These are phyloP conservation scores for Cadophora malorum DNA, from an alignment of 2,329 filamentous ascomycete genomes.

Conservation along the genomic window DNA sequence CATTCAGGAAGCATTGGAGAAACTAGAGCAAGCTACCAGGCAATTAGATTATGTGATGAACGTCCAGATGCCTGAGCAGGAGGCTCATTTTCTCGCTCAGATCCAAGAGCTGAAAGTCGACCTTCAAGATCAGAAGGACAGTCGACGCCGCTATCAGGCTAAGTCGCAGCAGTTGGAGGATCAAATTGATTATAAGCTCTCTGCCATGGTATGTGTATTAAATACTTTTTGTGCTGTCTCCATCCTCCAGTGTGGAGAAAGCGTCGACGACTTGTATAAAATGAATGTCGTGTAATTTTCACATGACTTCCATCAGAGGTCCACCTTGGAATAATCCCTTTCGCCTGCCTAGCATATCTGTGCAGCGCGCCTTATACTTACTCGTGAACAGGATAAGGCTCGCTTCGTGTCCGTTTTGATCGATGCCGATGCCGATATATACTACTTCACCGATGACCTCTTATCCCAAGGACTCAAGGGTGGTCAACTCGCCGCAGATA, in stretches of 20 bases:
- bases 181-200: neutral
- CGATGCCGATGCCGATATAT: constrained; percentile 20
- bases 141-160: constrained; percentile 1
- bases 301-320: neutral
- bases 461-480: constrained; percentile 6
- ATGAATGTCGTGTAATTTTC: neutral
- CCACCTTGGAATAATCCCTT: neutral
- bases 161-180: neutral
- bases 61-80: constrained; percentile 2
- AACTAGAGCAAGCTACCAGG: neutral
- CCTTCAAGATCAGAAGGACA: constrained; percentile 5
- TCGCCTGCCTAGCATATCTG: too few relatives aligned
- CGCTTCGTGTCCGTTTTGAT: constrained; percentile 16
- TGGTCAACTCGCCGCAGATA: constrained; percentile 12
- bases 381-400: neutral
- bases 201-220: neutral
- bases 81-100: neutral
- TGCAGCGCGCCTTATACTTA: neutral
- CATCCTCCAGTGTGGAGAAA: neutral
- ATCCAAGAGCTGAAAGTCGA: constrained; percentile 6
- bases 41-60: neutral
- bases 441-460: constrained; percentile 12
- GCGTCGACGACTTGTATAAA: too few relatives aligned
- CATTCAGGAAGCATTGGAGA: neutral
- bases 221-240: too few relatives aligned